Evolutionary conservation across 805 yeast species (phyloP), one percentile per base, ranked within the genome.

Genomic region (Yamadazyma akitaensis): DNA sequence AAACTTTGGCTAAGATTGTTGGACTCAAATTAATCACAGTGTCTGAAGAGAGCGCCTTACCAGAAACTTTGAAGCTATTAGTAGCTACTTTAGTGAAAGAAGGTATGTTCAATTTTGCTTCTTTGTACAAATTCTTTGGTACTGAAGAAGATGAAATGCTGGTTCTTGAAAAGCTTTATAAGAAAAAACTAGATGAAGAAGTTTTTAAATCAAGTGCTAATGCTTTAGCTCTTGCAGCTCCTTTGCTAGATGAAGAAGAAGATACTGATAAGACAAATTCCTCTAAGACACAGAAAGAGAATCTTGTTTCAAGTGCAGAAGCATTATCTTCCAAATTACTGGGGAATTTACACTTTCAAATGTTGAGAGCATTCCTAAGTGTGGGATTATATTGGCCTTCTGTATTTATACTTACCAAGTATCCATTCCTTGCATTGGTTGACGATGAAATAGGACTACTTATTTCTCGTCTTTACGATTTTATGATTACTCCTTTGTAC

Each of bases 201-300:
- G 79, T 86, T 0, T 71, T 74, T 55, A 70, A 72, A 50, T 84
- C 91, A 0, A 75, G 79, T 19, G 84, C 88, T 0, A 87, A 85
- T 51, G 96, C 96, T 0, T 67, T 91, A 41, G 94, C 97, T 0
- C 61, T 90, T 54, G 96, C 97, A 5, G 94, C 94, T 9, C 96
- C 96, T 0, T 69, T 91, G 33, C 72, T 75, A 3, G 82, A 80
- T 33, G 85, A 79, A n/a, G 65, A 57, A n/a, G 21, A 45, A 11
- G 14, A 11, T 1, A 18, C 14, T 8, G 21, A 32, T 16, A n/a
- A 32, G 28, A 12, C 12, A 8, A 8, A 12, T 2, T n/a, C 25
- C 3, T 6, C n/a, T 8, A 28, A 34, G 14, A n/a, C 36, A 2
- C 13, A 24, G 9, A 24, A 25, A 33, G 42, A 36, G 1, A 14